Conservation (phyloP, 2,329 filamentous ascomycete genomes). For the Talaromyces sp. region DNA sequence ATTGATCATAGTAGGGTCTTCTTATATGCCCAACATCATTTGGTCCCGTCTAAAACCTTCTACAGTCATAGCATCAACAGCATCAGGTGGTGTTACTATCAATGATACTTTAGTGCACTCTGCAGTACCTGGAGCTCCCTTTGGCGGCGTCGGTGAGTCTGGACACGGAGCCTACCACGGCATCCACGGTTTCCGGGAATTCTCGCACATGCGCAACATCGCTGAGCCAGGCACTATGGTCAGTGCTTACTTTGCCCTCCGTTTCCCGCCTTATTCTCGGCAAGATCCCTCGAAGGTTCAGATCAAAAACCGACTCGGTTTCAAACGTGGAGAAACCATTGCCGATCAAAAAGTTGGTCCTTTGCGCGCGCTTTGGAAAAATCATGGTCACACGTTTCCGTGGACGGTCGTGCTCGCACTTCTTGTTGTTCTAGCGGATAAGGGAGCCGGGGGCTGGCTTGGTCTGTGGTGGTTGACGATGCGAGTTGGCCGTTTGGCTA, state of each 20-base stretch:
- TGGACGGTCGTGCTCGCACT: neutral
- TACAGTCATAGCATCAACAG: conserved; percentile 20
- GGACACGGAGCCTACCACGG: conserved; percentile 49
- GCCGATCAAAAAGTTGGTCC: neutral
- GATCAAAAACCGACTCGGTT: neutral
- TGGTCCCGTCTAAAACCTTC: conserved; percentile 20
- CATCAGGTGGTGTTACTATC: conserved; percentile 44
- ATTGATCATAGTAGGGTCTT: conserved; percentile 24
- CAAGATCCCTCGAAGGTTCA: conserved; percentile 10
- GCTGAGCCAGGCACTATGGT: neutral
- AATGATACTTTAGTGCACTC: conserved; percentile 47
- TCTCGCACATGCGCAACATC: conserved; percentile 25
- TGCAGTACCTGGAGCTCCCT: conserved; percentile 37
- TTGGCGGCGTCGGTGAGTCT: conserved; percentile 48
- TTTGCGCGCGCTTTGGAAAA: neutral
- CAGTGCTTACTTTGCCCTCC: neutral
- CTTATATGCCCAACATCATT: neutral
- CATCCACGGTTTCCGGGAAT: conserved; percentile 41
- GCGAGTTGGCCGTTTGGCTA: neutral
- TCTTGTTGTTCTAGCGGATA: neutral
- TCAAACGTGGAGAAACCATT: conserved; percentile 6
- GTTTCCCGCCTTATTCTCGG: conserved; percentile 6
- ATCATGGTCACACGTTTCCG: neutral
- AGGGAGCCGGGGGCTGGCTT: neutral
- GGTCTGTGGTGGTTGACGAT: neutral